Conservation (phyloP, 2,329 filamentous ascomycete species). For the Aspergillus sp. region DNA sequence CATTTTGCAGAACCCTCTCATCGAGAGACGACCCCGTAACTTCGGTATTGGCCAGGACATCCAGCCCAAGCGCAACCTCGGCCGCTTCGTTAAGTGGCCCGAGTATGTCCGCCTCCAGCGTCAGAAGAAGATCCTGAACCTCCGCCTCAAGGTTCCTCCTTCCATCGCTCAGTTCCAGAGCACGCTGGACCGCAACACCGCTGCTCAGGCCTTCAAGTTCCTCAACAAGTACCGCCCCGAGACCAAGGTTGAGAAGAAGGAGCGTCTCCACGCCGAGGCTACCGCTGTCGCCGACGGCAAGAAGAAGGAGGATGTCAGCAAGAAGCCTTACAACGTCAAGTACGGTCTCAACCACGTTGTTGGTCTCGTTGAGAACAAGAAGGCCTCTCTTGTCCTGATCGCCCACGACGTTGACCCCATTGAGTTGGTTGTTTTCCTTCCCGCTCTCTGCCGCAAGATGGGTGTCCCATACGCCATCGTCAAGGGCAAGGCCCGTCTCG, state of each 20-base stretch:
- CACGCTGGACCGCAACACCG: constrained; percentile 94
- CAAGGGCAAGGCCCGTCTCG: constrained; percentile 99
- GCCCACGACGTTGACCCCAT: constrained; percentile 99
- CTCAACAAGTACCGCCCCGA: constrained; percentile 99
- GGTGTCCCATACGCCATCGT: constrained; percentile 98
- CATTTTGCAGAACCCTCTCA: constrained; percentile 81
- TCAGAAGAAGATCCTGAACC: constrained; percentile 91
- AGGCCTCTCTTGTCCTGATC: constrained; percentile 96
- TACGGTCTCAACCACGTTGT: constrained; percentile 99
- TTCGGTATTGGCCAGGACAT: constrained; percentile 99
- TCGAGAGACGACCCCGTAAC: constrained; percentile 98
- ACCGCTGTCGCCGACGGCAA: constrained; percentile 97
- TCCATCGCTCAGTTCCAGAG: constrained; percentile 97
- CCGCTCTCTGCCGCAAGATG: constrained; percentile 99
- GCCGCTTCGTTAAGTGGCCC: constrained; percentile 99
- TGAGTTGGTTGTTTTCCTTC: constrained; percentile 98
- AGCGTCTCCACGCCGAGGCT: constrained; percentile 96
- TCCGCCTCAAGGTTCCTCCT: constrained; percentile 98
- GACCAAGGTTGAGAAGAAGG: constrained; percentile 99
- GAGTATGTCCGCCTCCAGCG: constrained; percentile 98
- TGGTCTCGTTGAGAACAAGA: constrained; percentile 98
- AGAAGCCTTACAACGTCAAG: constrained; percentile 99
- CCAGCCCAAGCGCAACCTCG: constrained; percentile 92
- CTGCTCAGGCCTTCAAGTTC: constrained; percentile 96
- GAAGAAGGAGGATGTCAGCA: constrained; percentile 99